Evolutionary conservation across 768 basidiomycete genomes (phyloP).

Genomic region (Pleurotus cornucopiae): DNA sequence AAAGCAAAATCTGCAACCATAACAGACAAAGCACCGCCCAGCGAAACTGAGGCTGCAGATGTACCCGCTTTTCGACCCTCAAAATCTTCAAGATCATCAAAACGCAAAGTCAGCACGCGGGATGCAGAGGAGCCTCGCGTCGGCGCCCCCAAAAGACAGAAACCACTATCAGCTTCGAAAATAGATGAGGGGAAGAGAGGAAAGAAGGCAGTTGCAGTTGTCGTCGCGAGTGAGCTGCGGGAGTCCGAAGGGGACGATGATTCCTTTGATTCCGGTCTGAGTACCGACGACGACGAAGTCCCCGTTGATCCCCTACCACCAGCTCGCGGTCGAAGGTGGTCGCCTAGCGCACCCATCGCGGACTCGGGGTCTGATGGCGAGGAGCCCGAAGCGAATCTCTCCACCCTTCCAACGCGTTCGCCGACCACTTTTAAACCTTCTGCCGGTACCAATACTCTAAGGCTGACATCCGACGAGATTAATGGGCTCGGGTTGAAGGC

Average conservation of each 20-base stretch:
- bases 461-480: conserved; percentile 36
- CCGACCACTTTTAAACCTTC: conserved; percentile 48
- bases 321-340: conserved; percentile 42
- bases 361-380: conserved; percentile 38
- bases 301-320: conserved; percentile 8
- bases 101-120: too few relatives aligned
- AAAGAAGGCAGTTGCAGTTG: too few relatives aligned
- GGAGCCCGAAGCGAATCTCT: not conserved
- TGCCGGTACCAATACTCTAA: conserved; percentile 40
- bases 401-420: conserved; percentile 11
- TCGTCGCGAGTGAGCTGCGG: not conserved
- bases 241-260: conserved; percentile 33
- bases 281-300: conserved; percentile 20
- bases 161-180: too few relatives aligned
- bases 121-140: too few relatives aligned
- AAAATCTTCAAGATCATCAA: not conserved
- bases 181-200: too few relatives aligned
- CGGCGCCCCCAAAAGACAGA: too few relatives aligned
- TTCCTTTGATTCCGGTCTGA: conserved; percentile 32
- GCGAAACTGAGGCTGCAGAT: conserved; percentile 9
- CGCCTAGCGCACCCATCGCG: conserved; percentile 47
- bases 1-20: conserved; percentile 42
- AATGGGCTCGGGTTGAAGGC: conserved; percentile 20
- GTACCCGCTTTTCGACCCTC: conserved; percentile 10
- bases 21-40: conserved; percentile 8